phyloP scores from a whole-genome alignment of 371 early-diverging fungal genomes.

The Capniomyces stellatus region DNA sequence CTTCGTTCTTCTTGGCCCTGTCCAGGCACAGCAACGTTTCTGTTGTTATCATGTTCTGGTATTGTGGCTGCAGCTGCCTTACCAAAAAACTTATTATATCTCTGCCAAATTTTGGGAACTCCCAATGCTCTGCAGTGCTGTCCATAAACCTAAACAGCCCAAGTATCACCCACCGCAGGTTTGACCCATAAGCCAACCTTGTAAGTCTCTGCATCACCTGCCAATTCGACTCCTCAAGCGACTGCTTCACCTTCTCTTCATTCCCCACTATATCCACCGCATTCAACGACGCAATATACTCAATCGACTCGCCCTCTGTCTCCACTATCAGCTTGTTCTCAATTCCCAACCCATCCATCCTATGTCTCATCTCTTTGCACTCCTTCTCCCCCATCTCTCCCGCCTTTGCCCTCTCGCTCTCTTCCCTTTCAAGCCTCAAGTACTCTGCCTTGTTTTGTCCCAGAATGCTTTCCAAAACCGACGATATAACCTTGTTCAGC shows the following conservation, averaged over 20 bases:
- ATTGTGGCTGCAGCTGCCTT: conserved; percentile 17
- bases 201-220: conserved; percentile 12
- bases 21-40: conserved; percentile 13
- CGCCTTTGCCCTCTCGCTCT: not conserved
- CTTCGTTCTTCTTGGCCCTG: not conserved
- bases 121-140: conserved; percentile 11
- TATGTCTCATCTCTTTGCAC: too few relatives aligned
- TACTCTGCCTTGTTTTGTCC: conserved; percentile 4
- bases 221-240: conserved; percentile 14
- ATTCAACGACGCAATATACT: not conserved
- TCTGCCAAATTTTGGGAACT: conserved; percentile 11
- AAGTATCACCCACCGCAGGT: conserved; percentile 16
- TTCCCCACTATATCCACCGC: not conserved
- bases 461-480: conserved; percentile 23
- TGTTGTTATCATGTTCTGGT: conserved; percentile 24
- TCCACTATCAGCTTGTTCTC: too few relatives aligned
- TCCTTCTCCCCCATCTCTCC: conserved; percentile 10
- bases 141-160: conserved; percentile 20
- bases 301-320: not conserved
- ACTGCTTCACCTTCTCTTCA: not conserved
- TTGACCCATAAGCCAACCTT: conserved; percentile 17
- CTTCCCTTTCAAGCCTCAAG: not conserved
- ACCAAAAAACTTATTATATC: conserved; percentile 9
- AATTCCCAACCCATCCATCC: too few relatives aligned
- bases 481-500: conserved; percentile 33